Base-by-base conservation (phyloP, 768 basidiomycete genomes). In the Fibroporia radiculosa region DNA sequence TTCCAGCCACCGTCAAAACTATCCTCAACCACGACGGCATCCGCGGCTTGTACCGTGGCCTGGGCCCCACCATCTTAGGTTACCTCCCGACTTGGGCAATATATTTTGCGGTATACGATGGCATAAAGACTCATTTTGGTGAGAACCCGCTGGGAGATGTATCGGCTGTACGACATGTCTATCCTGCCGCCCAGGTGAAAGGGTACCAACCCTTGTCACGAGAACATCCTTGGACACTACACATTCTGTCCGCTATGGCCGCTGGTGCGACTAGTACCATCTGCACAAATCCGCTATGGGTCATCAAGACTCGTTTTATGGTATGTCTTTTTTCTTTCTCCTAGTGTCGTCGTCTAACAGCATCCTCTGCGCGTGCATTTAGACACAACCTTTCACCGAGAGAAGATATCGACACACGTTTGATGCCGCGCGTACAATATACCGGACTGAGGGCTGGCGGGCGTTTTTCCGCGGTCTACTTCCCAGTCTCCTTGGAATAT, bases 61-160 rank as follows among this genome's bases (percentile, higher is more conserved):
- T 99, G 16, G 93, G 95, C 16, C 96, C 96, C 12, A 99, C 96
- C 16, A 77, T 99, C 45, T 74, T 93, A 6, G 96, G 96, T 12
- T 98, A 99, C 67, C 78, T 98, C 31, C 96, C 96, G 18, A 98
- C 95, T 2, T 98, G 93, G 96, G 96, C 93, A 20, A 98, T 98
- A 55, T 98, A 97, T 64, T 98, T 98, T 64, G 82, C 92, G 18
- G 91, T 98, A 20, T 98, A 98, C 66, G 96, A 99, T 67, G 81
- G 86, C 48, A 87, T 97, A 66, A 98, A 98, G 72, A 76, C 75
- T 12, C 67, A 71, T 38, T 86, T 91, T 59, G 88, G 90, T 18
- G 80, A 80, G 53, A 68, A 72, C 26, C 78, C 82, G 4, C 66
- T 76, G 16, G 68, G 76, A 60, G 48, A 61, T 42, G 40, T 53